phyloP scores from a whole-genome alignment of 345 rosid genomes.

The Eucalyptus regnans region DNA sequence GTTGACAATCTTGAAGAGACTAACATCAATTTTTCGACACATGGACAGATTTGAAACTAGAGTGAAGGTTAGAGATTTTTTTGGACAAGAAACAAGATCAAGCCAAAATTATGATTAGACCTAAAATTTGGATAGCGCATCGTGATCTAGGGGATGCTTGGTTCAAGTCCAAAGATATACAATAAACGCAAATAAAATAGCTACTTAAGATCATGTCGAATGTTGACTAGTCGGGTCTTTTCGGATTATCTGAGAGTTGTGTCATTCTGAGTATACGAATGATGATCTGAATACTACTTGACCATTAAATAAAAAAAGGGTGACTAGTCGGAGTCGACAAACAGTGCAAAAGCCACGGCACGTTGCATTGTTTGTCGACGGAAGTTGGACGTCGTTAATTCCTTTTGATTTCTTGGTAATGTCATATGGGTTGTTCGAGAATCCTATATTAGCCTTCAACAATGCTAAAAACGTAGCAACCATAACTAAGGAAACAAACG shows the following conservation, averaged over 20 bases:
- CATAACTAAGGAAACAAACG: background rate
- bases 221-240: rapidly evolving
- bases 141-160: rapidly evolving
- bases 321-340: background rate
- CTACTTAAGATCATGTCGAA: background rate
- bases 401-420: background rate
- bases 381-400: too few species aligned
- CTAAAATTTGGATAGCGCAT: background rate
- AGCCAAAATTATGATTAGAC: rapidly evolving
- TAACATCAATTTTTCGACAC: rapidly evolving
- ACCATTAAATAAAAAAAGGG: background rate
- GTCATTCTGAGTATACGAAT: too few species aligned
- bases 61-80: background rate
- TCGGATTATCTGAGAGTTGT: rapidly evolving
- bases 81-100: background rate
- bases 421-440: background rate
- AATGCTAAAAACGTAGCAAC: background rate
- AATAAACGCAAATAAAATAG: background rate
- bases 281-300: too few species aligned
- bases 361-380: too few species aligned
- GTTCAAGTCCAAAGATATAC: too few species aligned
- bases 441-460: background rate
- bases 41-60: rapidly evolving
- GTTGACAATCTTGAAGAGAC: background rate
- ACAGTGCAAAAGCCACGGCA: background rate